Evolutionary conservation across 2,329 filamentous ascomycete species (phyloP).

Genomic region (Teratosphaeria gauchensis): DNA sequence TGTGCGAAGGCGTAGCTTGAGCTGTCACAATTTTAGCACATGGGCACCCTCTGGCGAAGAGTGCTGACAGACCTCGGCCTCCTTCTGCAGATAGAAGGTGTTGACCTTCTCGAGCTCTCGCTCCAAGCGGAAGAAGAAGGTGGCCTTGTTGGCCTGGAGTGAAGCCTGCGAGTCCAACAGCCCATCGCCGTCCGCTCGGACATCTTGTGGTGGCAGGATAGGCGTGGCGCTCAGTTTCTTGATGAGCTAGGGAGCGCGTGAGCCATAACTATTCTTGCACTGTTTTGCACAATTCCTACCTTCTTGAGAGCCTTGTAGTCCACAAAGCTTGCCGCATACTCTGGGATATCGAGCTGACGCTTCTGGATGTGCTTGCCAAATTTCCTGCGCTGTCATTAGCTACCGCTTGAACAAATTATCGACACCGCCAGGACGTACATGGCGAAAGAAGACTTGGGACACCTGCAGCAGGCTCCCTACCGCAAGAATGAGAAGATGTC

Average conservation of each 20-base stretch:
- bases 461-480: constrained; percentile 1
- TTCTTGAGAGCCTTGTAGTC: constrained; percentile 99
- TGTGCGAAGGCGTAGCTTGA: constrained; percentile 85
- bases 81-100: constrained; percentile 93
- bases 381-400: constrained; percentile 56
- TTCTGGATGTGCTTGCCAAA: constrained; percentile 99
- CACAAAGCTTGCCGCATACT: constrained; percentile 98
- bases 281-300: constrained; percentile 42
- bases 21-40: constrained; percentile 41
- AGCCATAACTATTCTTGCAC: not conserved
- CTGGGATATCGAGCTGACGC: constrained; percentile 94
- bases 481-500: not conserved
- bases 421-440: constrained; percentile 5
- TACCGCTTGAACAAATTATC: not conserved
- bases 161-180: constrained; percentile 70
- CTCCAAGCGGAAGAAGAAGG: constrained; percentile 97
- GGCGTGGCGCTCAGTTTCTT: constrained; percentile 94
- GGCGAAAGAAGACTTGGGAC: constrained; percentile 2
- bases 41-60: not conserved
- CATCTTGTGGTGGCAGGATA: constrained; percentile 67
- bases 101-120: constrained; percentile 98
- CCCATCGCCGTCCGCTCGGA: constrained; percentile 33
- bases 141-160: constrained; percentile 92
- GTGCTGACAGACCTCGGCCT: constrained; percentile 66
- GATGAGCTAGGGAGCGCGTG: constrained; percentile 61